These are phyloP conservation scores for Lineolata rhizophorae DNA, from an alignment of 495 filamentous ascomycete species.

Conservation along the genomic window DNA sequence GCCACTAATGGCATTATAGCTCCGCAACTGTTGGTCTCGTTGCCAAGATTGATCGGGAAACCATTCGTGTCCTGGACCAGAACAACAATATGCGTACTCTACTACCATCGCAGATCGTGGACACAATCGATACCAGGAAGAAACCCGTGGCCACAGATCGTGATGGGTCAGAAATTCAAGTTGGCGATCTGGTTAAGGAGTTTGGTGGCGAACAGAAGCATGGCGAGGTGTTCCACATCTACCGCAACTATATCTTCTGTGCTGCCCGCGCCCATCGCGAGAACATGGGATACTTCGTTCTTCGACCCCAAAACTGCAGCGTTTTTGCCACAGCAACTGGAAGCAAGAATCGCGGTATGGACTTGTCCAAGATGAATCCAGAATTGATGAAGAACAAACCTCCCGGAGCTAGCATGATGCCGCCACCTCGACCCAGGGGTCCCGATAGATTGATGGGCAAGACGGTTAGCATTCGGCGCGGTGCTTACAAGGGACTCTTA, in stretches of 20 bases:
- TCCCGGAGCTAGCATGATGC: constrained; percentile 29
- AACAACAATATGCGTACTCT: constrained; percentile 61
- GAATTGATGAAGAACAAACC: constrained; percentile 39
- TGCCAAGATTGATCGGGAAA: constrained; percentile 86
- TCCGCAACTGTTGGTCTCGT: constrained; percentile 78
- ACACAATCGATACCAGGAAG: constrained; percentile 57
- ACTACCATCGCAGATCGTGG: constrained; percentile 75
- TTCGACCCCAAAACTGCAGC: too few species aligned
- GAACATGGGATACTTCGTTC: constrained; percentile 77
- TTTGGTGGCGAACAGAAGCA: constrained; percentile 61
- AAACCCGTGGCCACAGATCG: constrained; percentile 80
- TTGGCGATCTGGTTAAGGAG: constrained; percentile 84
- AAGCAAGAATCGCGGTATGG: constrained; percentile 43
- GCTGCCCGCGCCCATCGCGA: constrained; percentile 67
- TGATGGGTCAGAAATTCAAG: constrained; percentile 78
- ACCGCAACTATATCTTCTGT: constrained; percentile 71
- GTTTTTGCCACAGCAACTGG: constrained; percentile 61
- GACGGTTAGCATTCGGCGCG: constrained; percentile 66
- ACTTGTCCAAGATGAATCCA: constrained; percentile 84
- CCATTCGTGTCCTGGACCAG: constrained; percentile 74
- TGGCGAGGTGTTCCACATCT: constrained; percentile 78
- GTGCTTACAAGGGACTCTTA: constrained; percentile 75
- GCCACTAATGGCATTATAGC: constrained; percentile 23
- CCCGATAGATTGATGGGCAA: constrained; percentile 76
- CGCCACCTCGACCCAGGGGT: constrained; percentile 55